Evolutionary conservation across 1,284 basidiomycete species (phyloP).

Genomic region (Blastosporella zonata): DNA sequence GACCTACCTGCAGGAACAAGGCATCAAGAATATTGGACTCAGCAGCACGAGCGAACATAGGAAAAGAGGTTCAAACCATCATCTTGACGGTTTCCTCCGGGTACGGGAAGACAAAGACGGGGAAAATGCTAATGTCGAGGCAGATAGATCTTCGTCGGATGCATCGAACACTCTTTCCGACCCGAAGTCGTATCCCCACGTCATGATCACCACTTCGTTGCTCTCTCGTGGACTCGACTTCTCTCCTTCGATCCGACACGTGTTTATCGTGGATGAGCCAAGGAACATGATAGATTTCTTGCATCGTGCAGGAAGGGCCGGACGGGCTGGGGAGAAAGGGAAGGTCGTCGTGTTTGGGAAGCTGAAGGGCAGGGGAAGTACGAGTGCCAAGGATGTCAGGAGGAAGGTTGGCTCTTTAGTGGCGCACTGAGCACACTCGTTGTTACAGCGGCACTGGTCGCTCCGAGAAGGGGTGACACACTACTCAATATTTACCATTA

Average conservation of each 20-base stretch:
- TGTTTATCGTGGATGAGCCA: slow-evolving; percentile 83
- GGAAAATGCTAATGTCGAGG: not conserved
- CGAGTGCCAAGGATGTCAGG: slow-evolving; percentile 46
- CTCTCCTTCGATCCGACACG: slow-evolving; percentile 67
- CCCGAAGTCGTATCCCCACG: slow-evolving; percentile 46
- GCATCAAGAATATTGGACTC: slow-evolving; percentile 62
- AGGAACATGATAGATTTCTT: slow-evolving; percentile 87
- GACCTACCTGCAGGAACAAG: slow-evolving; percentile 53
- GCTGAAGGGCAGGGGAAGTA: slow-evolving; percentile 53
- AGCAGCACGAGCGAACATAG: slow-evolving; percentile 52
- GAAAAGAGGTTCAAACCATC: slow-evolving; percentile 65
- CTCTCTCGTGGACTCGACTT: slow-evolving; percentile 92
- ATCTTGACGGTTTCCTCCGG: slow-evolving; percentile 71
- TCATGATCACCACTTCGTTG: slow-evolving; percentile 86
- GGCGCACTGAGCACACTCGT: not conserved
- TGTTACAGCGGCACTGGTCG: no score
- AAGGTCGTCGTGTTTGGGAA: slow-evolving; percentile 73
- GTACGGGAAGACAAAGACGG: slow-evolving; percentile 20
- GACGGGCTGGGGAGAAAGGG: slow-evolving; percentile 63
- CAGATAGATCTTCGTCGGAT: slow-evolving; percentile 1
- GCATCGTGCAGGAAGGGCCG: slow-evolving; percentile 84
- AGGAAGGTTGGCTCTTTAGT: slow-evolving; percentile 43
- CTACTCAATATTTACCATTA: not conserved
- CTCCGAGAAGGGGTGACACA: not conserved
- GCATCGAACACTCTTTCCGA: slow-evolving; percentile 14